phyloP scores from a whole-genome alignment of 306 rosid species.

The Lathyrus oleraceus region DNA sequence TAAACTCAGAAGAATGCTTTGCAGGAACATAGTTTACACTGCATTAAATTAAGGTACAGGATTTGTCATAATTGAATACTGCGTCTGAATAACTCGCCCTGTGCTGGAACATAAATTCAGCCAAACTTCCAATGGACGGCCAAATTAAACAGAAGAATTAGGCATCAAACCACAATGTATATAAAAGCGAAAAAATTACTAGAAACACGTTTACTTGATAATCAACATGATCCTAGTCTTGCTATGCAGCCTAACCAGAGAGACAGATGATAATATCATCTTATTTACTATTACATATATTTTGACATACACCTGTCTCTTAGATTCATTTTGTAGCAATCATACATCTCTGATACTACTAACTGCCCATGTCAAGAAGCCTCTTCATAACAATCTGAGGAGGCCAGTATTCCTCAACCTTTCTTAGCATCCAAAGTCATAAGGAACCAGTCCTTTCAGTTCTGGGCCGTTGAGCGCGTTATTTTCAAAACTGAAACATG shows the following conservation, averaged over 20 bases:
- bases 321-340: constrained; percentile 23
- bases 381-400: constrained; percentile 11
- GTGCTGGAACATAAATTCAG: neutral
- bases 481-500: constrained; percentile 70
- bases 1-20: neutral
- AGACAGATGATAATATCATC: constrained; percentile 22
- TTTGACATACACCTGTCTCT: neutral
- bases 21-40: neutral
- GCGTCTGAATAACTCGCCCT: neutral
- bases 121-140: neutral
- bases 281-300: constrained; percentile 31
- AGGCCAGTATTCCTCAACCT: neutral
- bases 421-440: constrained; percentile 84
- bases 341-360: constrained; percentile 20
- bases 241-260: constrained; percentile 24
- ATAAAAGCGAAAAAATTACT: neutral
- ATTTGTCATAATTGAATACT: neutral
- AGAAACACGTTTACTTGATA: neutral
- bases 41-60: neutral
- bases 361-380: constrained; percentile 21
- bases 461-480: constrained; percentile 79
- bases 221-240: neutral
- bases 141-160: neutral
- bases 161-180: neutral
- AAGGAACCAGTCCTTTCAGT: constrained; percentile 80